Percentiles rank a stretch among this genome's conserved stretches.
Evolutionary conservation across 2,329 filamentous ascomycete species (phyloP).

Genomic region (Rugonectria rugulosa): DNA sequence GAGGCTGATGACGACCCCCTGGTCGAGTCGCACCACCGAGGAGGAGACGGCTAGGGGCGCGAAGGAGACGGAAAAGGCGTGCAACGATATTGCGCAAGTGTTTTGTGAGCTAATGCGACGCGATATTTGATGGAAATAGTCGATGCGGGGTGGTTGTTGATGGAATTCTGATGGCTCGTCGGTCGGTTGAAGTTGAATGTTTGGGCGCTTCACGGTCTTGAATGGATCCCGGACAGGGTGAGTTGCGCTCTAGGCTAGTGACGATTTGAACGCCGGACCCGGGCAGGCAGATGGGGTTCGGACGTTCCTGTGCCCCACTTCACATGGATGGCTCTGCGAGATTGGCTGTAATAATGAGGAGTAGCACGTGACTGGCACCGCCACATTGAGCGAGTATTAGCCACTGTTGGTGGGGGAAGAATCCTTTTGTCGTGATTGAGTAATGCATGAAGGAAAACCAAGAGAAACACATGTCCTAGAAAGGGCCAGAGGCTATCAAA

Average conservation of each 20-base stretch:
- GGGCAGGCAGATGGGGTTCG: slow-evolving; percentile 18
- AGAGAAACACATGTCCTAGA: too few species aligned
- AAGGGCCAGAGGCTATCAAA: too few species aligned
- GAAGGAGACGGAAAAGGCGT: slow-evolving; percentile 19
- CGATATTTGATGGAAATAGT: slow-evolving; percentile 42
- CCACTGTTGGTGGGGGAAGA: not conserved
- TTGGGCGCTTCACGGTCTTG: slow-evolving; percentile 32
- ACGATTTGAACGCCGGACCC: slow-evolving; percentile 1
- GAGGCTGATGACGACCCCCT: slow-evolving; percentile 38
- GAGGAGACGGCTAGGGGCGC: slow-evolving; percentile 27
- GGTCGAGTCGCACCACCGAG: slow-evolving; percentile 26
- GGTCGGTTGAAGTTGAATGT: slow-evolving; percentile 36
- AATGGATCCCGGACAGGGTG: slow-evolving; percentile 25
- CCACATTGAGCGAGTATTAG: not conserved
- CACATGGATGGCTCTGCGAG: too few species aligned
- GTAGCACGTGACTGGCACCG: slow-evolving; percentile 7
- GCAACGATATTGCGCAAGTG: slow-evolving; percentile 30
- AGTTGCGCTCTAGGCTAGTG: slow-evolving; percentile 15
- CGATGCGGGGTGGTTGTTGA: slow-evolving; percentile 37
- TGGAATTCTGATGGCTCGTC: slow-evolving; percentile 33
- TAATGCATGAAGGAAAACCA: too few species aligned
- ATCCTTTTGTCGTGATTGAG: too few species aligned
- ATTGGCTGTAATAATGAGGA: not conserved
- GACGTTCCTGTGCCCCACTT: too few species aligned
- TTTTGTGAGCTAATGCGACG: slow-evolving; percentile 27